These are phyloP conservation scores for Mycocentrospora acerina DNA, from an alignment of 2,329 filamentous ascomycete genomes.

Conservation along the genomic window DNA sequence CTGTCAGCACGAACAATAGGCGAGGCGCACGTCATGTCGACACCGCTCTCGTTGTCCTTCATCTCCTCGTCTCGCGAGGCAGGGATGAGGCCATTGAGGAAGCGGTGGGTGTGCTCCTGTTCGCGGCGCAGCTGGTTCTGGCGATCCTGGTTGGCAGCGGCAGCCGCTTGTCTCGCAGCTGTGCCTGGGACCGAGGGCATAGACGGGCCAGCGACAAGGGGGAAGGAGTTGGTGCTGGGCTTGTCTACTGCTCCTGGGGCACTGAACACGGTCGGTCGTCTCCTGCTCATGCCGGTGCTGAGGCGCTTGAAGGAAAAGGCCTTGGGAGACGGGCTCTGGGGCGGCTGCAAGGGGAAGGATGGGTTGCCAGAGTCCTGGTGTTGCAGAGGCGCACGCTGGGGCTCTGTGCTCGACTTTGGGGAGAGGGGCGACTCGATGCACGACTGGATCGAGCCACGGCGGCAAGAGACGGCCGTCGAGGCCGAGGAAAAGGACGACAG, in stretches of 20 bases:
- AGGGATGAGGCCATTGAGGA: slow-evolving; percentile 28
- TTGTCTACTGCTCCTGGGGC: slow-evolving; percentile 23
- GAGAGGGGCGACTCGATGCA: slow-evolving; percentile 26
- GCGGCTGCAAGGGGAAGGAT: slow-evolving; percentile 13
- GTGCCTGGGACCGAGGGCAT: slow-evolving; percentile 23
- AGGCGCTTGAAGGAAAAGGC: slow-evolving; percentile 31
- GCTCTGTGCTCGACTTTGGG: slow-evolving; percentile 16
- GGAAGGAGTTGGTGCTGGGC: slow-evolving; percentile 13
- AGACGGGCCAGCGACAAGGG: no score
- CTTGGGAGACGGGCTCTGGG: slow-evolving; percentile 15
- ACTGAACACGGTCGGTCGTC: slow-evolving; percentile 28
- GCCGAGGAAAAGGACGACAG: slow-evolving; percentile 35
- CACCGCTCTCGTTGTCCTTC: slow-evolving; percentile 41
- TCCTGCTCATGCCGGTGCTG: slow-evolving; percentile 31
- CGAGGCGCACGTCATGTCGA: slow-evolving; percentile 40
- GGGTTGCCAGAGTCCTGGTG: slow-evolving; percentile 39
- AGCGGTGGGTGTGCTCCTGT: slow-evolving; percentile 36
- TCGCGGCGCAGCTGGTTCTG: slow-evolving; percentile 30
- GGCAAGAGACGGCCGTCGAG: slow-evolving; percentile 19
- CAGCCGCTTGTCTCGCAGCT: slow-evolving; percentile 39
- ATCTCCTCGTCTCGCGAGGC: slow-evolving; percentile 26
- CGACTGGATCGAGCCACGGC: slow-evolving; percentile 32
- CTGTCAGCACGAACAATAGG: slow-evolving; percentile 36
- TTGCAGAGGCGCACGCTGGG: slow-evolving; percentile 26
- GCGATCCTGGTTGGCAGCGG: slow-evolving; percentile 38